Base-by-base conservation (phyloP, 306 rosid species). In the Dryas alaskensis region DNA sequence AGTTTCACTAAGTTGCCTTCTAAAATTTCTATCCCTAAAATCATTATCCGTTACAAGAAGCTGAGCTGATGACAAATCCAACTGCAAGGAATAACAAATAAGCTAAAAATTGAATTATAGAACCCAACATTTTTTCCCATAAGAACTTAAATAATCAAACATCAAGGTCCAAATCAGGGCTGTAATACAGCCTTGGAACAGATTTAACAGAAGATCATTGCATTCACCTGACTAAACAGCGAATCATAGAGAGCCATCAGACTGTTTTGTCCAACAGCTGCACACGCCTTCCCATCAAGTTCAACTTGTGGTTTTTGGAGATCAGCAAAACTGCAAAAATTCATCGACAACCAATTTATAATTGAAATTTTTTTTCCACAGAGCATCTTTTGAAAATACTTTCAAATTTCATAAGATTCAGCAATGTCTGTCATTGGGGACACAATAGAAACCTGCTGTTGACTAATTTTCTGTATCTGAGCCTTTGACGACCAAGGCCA, bases 401-500 rank as follows among this genome's bases (percentile, higher is more conserved):
- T 52, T 16, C 39, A 46, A 13, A 74, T 60, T 55, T 65, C 31
- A 48, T 43, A 37, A 47, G 6, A 16, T 27, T 48, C 40, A 81
- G 46, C 50, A 60, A 60, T 2, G 7, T 25, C 79, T 52, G 49
- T 57, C 53, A 60, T 49, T 14, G 27, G 54, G 40, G 42, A 39
- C 50, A 12, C 42, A 8, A 45, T 8, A n/a, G 2, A 9, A 14
- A 93, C 99, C 99, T 95, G 95, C 97, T 95, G 79, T 95, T 86
- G 70, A 95, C 50, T 60, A 95, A 81, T 81, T 82, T 88, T 84
- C 99, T 81, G 74, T 83, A 90, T 82, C 86, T 81, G 14, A 95
- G 99, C 85, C 93, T 86, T 76, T 95, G 99, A 74, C 99, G 96
- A 78, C 99, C 99, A 47, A 95, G 91, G 44, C 99, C 99, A 74